Evolutionary conservation across 441 rosid species (phyloP).

Genomic region (Theobroma grandiflorum): DNA sequence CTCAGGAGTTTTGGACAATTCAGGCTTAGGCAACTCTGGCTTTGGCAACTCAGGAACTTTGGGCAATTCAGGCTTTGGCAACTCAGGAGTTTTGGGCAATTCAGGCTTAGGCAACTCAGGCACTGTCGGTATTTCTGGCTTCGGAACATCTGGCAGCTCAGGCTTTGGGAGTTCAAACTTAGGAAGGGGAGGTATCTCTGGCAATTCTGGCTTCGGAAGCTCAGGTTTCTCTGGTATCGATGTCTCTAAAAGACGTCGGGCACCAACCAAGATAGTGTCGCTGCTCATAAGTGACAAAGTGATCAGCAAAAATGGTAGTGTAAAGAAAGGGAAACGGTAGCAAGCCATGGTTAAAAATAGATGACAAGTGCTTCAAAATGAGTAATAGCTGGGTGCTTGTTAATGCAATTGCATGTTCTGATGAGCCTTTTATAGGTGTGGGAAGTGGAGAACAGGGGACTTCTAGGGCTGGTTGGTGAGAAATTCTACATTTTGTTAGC

Average conservation of each 20-base stretch:
- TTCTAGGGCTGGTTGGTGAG: conserved; percentile 3
- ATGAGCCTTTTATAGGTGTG: conserved; percentile 29
- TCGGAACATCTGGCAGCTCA: conserved; percentile 31
- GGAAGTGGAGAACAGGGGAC: conserved; percentile 1
- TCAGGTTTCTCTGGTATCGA: conserved; percentile 8
- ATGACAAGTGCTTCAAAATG: neutral
- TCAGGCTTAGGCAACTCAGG: conserved; percentile 34
- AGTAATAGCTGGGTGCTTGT: neutral
- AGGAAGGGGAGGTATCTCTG: conserved; percentile 32
- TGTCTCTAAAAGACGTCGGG: conserved; percentile 35
- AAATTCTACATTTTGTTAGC: conserved; percentile 22
- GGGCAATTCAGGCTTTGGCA: neutral
- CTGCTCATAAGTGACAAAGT: conserved; percentile 23
- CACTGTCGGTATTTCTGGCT: conserved; percentile 20
- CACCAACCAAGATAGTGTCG: conserved; percentile 18
- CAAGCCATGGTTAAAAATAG: conserved; percentile 23
- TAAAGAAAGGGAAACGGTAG: conserved; percentile 14
- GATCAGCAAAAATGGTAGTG: conserved; percentile 30
- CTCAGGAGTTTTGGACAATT: neutral
- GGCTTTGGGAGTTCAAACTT: conserved; percentile 40
- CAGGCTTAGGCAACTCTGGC: neutral
- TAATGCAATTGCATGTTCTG: neutral
- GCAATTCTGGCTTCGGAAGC: conserved; percentile 27
- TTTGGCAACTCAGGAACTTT: conserved; percentile 19
- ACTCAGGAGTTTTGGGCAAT: neutral